These are phyloP conservation scores for Takakia lepidozioides DNA, from an alignment of 225 moss, liverwort and hornwort species.

Conservation along the genomic window DNA sequence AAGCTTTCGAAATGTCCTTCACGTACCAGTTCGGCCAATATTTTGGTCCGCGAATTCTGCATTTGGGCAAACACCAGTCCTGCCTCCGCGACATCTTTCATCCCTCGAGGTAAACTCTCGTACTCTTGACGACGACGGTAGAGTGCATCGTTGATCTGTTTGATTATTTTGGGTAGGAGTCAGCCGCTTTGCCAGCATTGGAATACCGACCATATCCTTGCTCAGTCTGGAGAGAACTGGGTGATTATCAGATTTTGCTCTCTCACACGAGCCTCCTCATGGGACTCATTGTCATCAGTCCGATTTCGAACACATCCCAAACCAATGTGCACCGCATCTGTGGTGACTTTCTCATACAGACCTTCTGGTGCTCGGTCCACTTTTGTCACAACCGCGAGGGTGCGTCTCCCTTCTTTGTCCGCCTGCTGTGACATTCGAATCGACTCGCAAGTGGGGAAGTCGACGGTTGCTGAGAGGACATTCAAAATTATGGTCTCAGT, in stretches of 20 bases:
- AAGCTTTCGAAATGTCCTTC: slow-evolving; percentile 15
- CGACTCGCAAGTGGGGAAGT: slow-evolving; percentile 28
- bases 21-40: slow-evolving; percentile 7
- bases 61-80: slow-evolving; percentile 1
- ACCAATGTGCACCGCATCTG: slow-evolving; percentile 18
- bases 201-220: slow-evolving; percentile 12
- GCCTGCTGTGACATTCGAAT: slow-evolving; percentile 18
- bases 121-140: slow-evolving; percentile 9
- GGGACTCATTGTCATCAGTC: not conserved
- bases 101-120: not conserved
- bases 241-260: slow-evolving; percentile 7
- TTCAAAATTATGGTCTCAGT: slow-evolving; percentile 21
- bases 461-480: slow-evolving; percentile 22
- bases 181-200: slow-evolving; percentile 13
- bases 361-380: slow-evolving; percentile 16
- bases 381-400: slow-evolving; percentile 24
- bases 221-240: slow-evolving; percentile 8
- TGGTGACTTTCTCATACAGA: slow-evolving; percentile 11
- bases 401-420: slow-evolving; percentile 18
- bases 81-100: slow-evolving; percentile 2
- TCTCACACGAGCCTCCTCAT: slow-evolving; percentile 5
- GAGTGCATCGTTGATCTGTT: slow-evolving; percentile 5
- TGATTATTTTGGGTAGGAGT: slow-evolving; percentile 12
- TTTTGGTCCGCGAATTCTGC: not conserved
- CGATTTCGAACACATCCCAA: slow-evolving; percentile 13